A percentile compares a stretch with the other conserved stretches of the same genome.
Conservation (phyloP, 805 yeast genomes). For the Starmerella lactis-condensi region DNA sequence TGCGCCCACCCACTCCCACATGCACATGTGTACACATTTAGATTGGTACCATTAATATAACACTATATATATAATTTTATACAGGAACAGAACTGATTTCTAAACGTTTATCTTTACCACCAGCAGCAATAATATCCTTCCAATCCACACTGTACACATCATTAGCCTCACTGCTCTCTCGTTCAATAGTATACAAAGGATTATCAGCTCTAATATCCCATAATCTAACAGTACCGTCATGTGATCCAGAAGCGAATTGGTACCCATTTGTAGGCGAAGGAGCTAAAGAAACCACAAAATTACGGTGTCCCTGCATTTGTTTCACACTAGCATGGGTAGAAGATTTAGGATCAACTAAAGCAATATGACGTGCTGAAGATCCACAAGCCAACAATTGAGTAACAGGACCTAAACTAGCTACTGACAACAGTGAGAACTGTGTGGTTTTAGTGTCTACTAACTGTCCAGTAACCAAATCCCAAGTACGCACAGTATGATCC, state of each 20-base stretch:
- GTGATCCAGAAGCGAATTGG: conserved; percentile 80
- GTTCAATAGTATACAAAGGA: conserved; percentile 61
- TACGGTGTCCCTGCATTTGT: conserved; percentile 75
- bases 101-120: conserved; percentile 83
- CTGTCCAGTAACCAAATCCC: conserved; percentile 81
- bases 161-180: conserved; percentile 30
- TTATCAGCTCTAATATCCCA: conserved; percentile 88
- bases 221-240: conserved; percentile 83
- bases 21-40: too few relatives aligned
- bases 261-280: conserved; percentile 61
- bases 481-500: conserved; percentile 86
- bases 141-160: conserved; percentile 80
- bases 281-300: conserved; percentile 67
- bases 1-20: too few relatives aligned
- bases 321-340: conserved; percentile 39
- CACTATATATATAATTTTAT: background rate
- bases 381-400: conserved; percentile 65
- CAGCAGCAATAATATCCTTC: conserved; percentile 73
- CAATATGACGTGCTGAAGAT: conserved; percentile 95
- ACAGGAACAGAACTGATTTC: conserved; percentile 47
- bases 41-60: background rate
- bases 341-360: conserved; percentile 77
- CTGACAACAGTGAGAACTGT: conserved; percentile 62
- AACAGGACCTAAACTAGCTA: conserved; percentile 46
- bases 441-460: conserved; percentile 79